phyloP scores from a whole-genome alignment of 2,329 filamentous ascomycete species.

The Lachnellula hyalina region DNA sequence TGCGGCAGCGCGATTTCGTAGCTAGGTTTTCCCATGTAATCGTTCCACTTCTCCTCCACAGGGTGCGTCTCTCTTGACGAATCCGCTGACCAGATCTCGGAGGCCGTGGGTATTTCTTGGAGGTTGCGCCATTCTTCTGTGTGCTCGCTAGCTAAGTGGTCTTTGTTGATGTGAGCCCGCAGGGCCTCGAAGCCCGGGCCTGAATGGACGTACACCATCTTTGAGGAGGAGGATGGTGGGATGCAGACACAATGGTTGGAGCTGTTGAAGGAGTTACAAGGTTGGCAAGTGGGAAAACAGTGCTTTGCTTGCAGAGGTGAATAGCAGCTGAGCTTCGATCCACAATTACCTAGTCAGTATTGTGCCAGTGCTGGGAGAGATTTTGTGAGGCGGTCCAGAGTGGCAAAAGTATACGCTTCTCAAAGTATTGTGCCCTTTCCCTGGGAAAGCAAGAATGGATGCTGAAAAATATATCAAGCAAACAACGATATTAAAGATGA shows the following conservation, averaged over 20 bases:
- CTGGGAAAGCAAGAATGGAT: too few species aligned
- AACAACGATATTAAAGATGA: too few species aligned
- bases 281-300: not conserved
- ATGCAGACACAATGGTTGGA: not conserved
- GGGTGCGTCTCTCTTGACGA: not conserved
- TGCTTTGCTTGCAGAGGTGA: not conserved
- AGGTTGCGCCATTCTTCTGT: slow-evolving; percentile 31
- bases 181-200: not conserved
- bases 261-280: not conserved
- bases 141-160: not conserved
- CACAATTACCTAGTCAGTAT: too few species aligned
- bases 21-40: slow-evolving; percentile 18
- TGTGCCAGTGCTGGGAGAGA: too few species aligned
- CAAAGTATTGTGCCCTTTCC: too few species aligned
- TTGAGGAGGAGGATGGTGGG: not conserved
- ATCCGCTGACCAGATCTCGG: slow-evolving; percentile 41
- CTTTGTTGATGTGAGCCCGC: slow-evolving; percentile 12
- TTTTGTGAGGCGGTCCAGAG: too few species aligned
- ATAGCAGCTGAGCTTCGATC: not conserved
- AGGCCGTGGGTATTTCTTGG: slow-evolving; percentile 49
- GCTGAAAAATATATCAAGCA: too few species aligned
- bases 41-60: slow-evolving; percentile 18
- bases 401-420: too few species aligned
- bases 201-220: not conserved
- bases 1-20: slow-evolving; percentile 33